phyloP scores from a whole-genome alignment of 352 stramenopile genomes.

The Phytophthora pinifolia region DNA sequence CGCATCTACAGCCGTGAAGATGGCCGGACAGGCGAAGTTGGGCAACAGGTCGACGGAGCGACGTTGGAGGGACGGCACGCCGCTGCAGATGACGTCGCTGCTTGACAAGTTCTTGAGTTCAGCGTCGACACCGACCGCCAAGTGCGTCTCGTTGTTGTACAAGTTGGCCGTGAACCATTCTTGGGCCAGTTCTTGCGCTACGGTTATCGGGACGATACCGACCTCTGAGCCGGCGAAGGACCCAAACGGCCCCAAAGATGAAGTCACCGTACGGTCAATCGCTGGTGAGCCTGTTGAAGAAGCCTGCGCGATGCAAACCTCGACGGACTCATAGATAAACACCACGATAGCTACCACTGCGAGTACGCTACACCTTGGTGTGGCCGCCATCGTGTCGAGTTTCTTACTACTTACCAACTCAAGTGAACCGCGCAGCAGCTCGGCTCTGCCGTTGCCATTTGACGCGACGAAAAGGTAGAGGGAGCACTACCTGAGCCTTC shows the following conservation, averaged over 20 bases:
- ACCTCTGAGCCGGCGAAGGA: slow-evolving; percentile 18
- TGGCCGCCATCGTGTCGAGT: slow-evolving; percentile 23
- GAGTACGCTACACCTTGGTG: slow-evolving; percentile 17
- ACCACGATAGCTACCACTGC: slow-evolving; percentile 10
- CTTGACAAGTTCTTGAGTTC: slow-evolving; percentile 23
- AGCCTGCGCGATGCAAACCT: slow-evolving; percentile 11
- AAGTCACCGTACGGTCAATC: background rate
- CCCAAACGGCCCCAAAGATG: slow-evolving; percentile 9
- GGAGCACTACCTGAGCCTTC: slow-evolving; percentile 9
- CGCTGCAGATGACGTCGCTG: slow-evolving; percentile 32
- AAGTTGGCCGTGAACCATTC: slow-evolving; percentile 36
- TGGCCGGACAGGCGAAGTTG: slow-evolving; percentile 33
- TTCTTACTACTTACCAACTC: slow-evolving; percentile 15
- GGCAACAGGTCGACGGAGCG: slow-evolving; percentile 10
- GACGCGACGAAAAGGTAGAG: slow-evolving; percentile 16
- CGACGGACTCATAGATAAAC: slow-evolving; percentile 18
- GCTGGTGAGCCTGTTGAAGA: slow-evolving; percentile 3
- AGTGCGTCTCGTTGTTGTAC: slow-evolving; percentile 30
- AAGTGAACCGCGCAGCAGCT: background rate
- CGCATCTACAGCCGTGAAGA: slow-evolving; percentile 33
- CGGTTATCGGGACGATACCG: slow-evolving; percentile 16
- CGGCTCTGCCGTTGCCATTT: slow-evolving; percentile 20
- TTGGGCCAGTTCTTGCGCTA: slow-evolving; percentile 28
- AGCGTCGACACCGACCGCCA: slow-evolving; percentile 31
- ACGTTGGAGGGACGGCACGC: slow-evolving; percentile 31